Percentiles rank a stretch among this genome's conserved stretches.
phyloP scores from a whole-genome alignment of 1,139 yeast genomes.

The Yamadazyma diospyri region DNA sequence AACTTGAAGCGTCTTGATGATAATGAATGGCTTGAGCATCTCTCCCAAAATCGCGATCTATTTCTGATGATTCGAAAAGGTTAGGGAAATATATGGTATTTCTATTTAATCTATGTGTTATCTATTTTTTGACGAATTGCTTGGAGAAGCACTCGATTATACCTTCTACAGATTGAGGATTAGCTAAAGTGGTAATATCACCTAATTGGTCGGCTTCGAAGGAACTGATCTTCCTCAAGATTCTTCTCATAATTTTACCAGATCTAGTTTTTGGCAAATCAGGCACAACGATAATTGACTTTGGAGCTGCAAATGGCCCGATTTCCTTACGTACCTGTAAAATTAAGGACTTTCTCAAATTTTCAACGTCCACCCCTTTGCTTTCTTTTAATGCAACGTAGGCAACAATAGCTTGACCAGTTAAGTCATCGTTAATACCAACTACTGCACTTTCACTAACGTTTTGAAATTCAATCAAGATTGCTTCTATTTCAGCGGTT shows the following conservation, averaged over 20 bases:
- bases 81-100: no score
- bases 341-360: constrained; percentile 76
- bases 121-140: constrained; percentile 25
- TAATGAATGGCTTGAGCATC: constrained; percentile 20
- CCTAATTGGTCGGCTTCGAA: constrained; percentile 93
- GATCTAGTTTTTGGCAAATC: constrained; percentile 98
- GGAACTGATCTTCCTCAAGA: constrained; percentile 85
- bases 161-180: constrained; percentile 80
- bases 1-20: constrained; percentile 28
- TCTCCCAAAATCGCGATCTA: neutral
- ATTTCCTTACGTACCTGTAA: constrained; percentile 89
- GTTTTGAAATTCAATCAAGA: constrained; percentile 71
- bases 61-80: no score
- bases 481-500: constrained; percentile 96
- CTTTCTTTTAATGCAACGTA: constrained; percentile 77
- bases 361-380: constrained; percentile 48
- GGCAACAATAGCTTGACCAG: constrained; percentile 97
- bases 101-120: constrained; percentile 2
- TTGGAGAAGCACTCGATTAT: constrained; percentile 52
- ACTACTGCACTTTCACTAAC: constrained; percentile 95
- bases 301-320: constrained; percentile 99
- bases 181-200: constrained; percentile 85
- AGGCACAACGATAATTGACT: constrained; percentile 77
- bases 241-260: constrained; percentile 98
- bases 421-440: constrained; percentile 89